These are phyloP conservation scores for Rhytidhysteron rufulum DNA, from an alignment of 2,329 filamentous ascomycete species.

Conservation along the genomic window DNA sequence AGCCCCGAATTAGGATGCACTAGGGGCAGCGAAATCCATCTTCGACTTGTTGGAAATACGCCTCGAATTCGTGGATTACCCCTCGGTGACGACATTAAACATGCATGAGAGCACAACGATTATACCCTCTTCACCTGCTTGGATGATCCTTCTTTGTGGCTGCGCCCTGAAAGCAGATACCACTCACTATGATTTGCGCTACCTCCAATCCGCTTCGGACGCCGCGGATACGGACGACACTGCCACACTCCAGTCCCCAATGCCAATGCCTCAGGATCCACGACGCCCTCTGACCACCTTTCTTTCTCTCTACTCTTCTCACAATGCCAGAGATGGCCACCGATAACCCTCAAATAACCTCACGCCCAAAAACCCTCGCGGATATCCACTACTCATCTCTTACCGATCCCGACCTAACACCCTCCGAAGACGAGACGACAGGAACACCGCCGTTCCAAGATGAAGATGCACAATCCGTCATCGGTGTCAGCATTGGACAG, in stretches of 20 bases:
- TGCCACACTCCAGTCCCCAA: background rate
- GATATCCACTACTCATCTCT: conserved; percentile 40
- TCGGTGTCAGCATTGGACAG: conserved; percentile 58
- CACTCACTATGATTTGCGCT: background rate
- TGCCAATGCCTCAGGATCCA: background rate
- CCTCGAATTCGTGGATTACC: too few relatives aligned
- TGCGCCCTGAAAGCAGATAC: background rate
- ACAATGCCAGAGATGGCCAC: conserved; percentile 17
- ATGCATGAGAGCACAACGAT: background rate
- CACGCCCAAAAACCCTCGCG: conserved; percentile 33
- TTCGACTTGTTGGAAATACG: too few relatives aligned
- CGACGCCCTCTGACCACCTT: background rate
- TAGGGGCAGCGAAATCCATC: too few relatives aligned
- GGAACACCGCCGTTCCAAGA: conserved; percentile 25
- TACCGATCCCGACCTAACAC: conserved; percentile 38
- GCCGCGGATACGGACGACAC: conserved; percentile 1
- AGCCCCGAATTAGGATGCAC: too few relatives aligned
- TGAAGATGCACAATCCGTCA: conserved; percentile 43
- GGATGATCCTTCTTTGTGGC: background rate
- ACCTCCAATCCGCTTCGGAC: background rate
- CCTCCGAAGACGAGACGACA: conserved; percentile 40
- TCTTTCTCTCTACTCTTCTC: background rate
- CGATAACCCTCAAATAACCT: conserved; percentile 2
- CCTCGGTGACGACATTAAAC: background rate
- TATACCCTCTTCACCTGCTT: background rate